Base-by-base conservation (phyloP, 345 rosid genomes). In the Cardamine resedifolia region DNA sequence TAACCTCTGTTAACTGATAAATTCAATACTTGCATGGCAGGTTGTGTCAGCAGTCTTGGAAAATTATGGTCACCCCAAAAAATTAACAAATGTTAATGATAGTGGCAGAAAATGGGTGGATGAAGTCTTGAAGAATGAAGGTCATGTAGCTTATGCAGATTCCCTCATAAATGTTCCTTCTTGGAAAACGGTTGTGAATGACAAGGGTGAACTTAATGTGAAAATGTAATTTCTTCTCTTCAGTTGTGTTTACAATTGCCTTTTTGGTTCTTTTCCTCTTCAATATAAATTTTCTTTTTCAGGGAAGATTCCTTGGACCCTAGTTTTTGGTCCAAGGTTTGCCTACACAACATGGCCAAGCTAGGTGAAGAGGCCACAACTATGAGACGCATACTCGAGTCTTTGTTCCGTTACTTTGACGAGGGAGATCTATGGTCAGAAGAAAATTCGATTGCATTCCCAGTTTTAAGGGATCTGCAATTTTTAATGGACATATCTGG, bases 321-420 rank as follows among this genome's bases (percentile, higher is more conserved):
- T 60, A 68, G 84, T 84, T 92, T 96, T 84, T 96, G 99, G 99
- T 87, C 99, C 62, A 83, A 85, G 71, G 86, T 87, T 79, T 92
- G 99, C 83, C 80, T 96, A 73, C 86, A 86, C 78, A 92, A 90
- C 80, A 92, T 92, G 99, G 89, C 97, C 71, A 89, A 81, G 81
- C 89, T 88, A 55, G 99, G 96, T 69, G 90, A 88, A 79, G 99
- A 90, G 78, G 98, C 88, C 49, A 88, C 97, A 74, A 92, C 91
- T 49, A 84, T 85, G 73, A 86, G 99, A 21, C 92, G 92, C 12
- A 86, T 96, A 68, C 78, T 96, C 26, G 99, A 96, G 80, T 90
- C 96, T 26, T 81, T 96, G 80, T 92, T 96, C 78, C 95, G 91
- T 62, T 87, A 87, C 73, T 90, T 96, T 33, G 98, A 92, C 72